Percentiles rank a stretch among this genome's conserved stretches.
phyloP scores from a whole-genome alignment of 2,329 filamentous ascomycete species.

The Aspergillus quadricinctus region DNA sequence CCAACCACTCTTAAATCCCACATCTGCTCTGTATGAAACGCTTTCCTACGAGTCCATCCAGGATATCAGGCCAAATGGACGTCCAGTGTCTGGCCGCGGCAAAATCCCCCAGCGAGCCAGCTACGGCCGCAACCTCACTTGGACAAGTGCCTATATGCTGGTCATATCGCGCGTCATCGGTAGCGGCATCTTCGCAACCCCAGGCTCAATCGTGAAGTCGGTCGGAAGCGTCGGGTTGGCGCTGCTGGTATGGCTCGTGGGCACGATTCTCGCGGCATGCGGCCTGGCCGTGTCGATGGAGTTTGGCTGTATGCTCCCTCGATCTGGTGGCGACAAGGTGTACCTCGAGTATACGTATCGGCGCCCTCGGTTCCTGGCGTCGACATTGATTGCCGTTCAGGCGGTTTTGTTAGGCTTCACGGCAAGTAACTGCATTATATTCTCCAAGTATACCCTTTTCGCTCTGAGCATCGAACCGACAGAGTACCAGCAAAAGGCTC shows the following conservation, averaged over 20 bases:
- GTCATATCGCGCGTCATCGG: constrained; percentile 66
- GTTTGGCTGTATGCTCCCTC: constrained; percentile 66
- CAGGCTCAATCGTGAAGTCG: constrained; percentile 61
- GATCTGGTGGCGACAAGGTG: constrained; percentile 65
- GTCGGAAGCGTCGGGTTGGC: constrained; percentile 64
- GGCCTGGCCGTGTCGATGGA: constrained; percentile 62
- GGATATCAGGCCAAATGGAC: neutral
- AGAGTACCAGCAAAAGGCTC: constrained; percentile 49
- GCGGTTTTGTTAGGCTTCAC: constrained; percentile 63
- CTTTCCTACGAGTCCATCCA: neutral
- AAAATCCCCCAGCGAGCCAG: constrained; percentile 57
- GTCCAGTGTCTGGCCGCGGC: constrained; percentile 49
- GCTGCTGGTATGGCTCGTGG: constrained; percentile 59
- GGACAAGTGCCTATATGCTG: constrained; percentile 62
- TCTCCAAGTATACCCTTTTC: constrained; percentile 62
- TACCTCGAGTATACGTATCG: constrained; percentile 68
- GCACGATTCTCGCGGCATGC: constrained; percentile 58
- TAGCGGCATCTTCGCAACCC: constrained; percentile 68
- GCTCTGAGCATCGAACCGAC: constrained; percentile 51
- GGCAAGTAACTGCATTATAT: constrained; percentile 66
- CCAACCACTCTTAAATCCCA: constrained; percentile 15
- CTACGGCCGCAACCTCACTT: constrained; percentile 56
- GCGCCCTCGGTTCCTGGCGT: constrained; percentile 59
- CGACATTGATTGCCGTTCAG: constrained; percentile 60
- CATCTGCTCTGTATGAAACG: neutral